A percentile compares a stretch with the other conserved stretches of the same genome.
Evolutionary conservation across 345 rosid species (phyloP).

Genomic region (Pistacia integerrima): DNA sequence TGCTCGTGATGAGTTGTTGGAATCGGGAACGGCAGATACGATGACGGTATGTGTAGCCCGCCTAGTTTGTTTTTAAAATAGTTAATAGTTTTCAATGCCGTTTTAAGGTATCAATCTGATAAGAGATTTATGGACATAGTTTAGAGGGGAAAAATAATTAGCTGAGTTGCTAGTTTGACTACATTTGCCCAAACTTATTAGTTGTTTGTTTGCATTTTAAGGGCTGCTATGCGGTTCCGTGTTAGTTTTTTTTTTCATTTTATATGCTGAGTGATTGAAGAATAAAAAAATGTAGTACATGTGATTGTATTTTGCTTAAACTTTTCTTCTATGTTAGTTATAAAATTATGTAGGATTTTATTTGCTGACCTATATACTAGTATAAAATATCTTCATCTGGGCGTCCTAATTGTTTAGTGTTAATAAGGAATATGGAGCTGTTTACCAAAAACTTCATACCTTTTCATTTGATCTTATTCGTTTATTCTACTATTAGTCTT

Average conservation of each 20-base stretch:
- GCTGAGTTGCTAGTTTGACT: not conserved
- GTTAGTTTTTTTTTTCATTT: not conserved
- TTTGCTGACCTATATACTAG: not conserved
- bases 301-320: not conserved
- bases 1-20: constrained; percentile 71
- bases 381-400: not conserved
- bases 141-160: not conserved
- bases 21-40: constrained; percentile 80
- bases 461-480: too few relatives aligned
- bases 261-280: not conserved
- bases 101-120: not conserved
- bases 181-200: not conserved
- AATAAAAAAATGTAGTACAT: not conserved
- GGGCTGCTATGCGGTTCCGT: not conserved
- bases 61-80: not conserved
- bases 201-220: not conserved
- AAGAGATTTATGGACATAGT: too few relatives aligned
- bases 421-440: not conserved
- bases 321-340: not conserved
- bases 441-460: not conserved
- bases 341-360: not conserved
- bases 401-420: not conserved
- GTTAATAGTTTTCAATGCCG: not conserved
- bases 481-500: not conserved
- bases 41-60: constrained; percentile 44